Percentiles rank a stretch among this genome's conserved stretches.
phyloP scores from a whole-genome alignment of 2,329 filamentous ascomycete species.

The Bimuria novae-zelandiae region DNA sequence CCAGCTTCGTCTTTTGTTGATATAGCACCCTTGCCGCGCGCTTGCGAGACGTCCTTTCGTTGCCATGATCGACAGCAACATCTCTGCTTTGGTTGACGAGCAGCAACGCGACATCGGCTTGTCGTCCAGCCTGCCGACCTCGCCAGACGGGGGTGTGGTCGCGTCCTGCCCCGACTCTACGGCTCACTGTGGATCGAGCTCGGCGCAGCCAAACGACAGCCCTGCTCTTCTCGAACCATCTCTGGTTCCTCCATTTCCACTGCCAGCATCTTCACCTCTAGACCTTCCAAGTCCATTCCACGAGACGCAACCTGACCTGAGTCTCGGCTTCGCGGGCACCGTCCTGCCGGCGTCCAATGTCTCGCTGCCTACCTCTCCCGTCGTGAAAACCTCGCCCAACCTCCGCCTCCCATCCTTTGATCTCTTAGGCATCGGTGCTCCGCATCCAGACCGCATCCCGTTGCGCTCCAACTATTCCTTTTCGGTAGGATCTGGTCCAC shows the following conservation, averaged over 20 bases:
- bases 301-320: slow-evolving; percentile 32
- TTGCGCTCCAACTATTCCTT: slow-evolving; percentile 32
- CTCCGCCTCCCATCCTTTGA: slow-evolving; percentile 61
- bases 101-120: slow-evolving; percentile 12
- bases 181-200: slow-evolving; percentile 12
- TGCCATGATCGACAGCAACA: slow-evolving; percentile 13
- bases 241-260: slow-evolving; percentile 35
- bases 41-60: not conserved
- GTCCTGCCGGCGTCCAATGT: slow-evolving; percentile 34
- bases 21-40: slow-evolving; percentile 1
- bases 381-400: slow-evolving; percentile 39
- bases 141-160: slow-evolving; percentile 16
- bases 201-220: slow-evolving; percentile 10
- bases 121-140: slow-evolving; percentile 11
- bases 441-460: slow-evolving; percentile 49
- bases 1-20: slow-evolving; percentile 5
- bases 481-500: slow-evolving; percentile 41
- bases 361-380: slow-evolving; percentile 38
- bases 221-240: slow-evolving; percentile 35
- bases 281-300: slow-evolving; percentile 31
- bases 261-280: slow-evolving; percentile 27
- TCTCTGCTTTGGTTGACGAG: not conserved
- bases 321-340: slow-evolving; percentile 30
- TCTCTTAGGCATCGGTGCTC: slow-evolving; percentile 55
- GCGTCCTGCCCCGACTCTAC: slow-evolving; percentile 12